These are phyloP conservation scores for Fusarium annulatum DNA, from an alignment of 2,329 filamentous ascomycete species.

Conservation along the genomic window DNA sequence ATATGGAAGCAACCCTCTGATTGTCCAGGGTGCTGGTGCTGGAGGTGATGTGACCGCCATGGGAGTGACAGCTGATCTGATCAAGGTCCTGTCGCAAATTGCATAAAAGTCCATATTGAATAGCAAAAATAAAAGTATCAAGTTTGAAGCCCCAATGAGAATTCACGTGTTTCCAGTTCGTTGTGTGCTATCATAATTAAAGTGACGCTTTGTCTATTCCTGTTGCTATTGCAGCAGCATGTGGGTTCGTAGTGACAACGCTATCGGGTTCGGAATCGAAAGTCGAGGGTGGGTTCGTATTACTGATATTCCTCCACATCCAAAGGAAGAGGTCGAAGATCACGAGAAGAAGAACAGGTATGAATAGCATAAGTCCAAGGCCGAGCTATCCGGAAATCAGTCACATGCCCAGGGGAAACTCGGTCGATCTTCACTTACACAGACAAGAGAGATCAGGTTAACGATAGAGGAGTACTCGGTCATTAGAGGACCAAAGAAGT, in stretches of 20 bases:
- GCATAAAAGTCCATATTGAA: constrained; percentile 49
- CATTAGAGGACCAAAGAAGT: constrained; percentile 41
- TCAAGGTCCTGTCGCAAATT: constrained; percentile 86
- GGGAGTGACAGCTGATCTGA: constrained; percentile 93
- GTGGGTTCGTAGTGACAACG: constrained; percentile 30
- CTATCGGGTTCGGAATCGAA: constrained; percentile 32
- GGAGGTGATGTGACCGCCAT: constrained; percentile 97
- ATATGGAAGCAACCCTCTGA: constrained; percentile 90
- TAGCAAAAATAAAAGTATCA: constrained; percentile 36
- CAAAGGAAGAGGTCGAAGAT: constrained; percentile 64
- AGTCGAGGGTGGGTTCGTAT: constrained; percentile 22
- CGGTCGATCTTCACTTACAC: constrained; percentile 47
- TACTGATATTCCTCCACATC: constrained; percentile 59
- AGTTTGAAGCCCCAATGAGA: constrained; percentile 1
- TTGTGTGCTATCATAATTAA: constrained; percentile 21
- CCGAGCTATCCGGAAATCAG: constrained; percentile 51
- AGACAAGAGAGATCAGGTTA: constrained; percentile 52
- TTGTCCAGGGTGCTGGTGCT: constrained; percentile 93
- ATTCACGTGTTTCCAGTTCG: not conserved
- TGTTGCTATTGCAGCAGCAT: constrained; percentile 39
- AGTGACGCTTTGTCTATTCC: constrained; percentile 39
- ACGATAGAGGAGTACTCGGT: constrained; percentile 49
- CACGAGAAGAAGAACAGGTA: constrained; percentile 61
- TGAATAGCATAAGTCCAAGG: constrained; percentile 58
- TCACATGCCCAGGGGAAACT: constrained; percentile 7